Percentiles rank a stretch among this genome's conserved stretches.
Evolutionary conservation across 2,329 filamentous ascomycete genomes (phyloP).

Genomic region (Madurella fahalii): DNA sequence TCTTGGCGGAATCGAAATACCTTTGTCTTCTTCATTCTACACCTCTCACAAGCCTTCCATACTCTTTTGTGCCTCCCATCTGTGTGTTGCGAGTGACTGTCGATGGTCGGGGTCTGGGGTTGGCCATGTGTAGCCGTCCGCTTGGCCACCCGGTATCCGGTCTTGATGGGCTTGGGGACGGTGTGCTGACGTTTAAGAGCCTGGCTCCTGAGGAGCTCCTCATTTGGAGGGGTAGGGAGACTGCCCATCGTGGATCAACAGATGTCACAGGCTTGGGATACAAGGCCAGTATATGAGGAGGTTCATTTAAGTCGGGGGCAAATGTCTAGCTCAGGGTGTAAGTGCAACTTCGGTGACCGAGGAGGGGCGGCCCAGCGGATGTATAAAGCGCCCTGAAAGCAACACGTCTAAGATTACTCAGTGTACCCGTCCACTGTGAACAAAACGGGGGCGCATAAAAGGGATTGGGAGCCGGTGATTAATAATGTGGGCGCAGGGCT

Average conservation of each 20-base stretch:
- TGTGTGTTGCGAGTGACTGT: constrained; percentile 36
- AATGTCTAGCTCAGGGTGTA: background rate
- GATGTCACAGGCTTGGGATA: background rate
- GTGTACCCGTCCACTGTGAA: background rate
- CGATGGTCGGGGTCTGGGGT: constrained; percentile 36
- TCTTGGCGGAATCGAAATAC: constrained; percentile 32
- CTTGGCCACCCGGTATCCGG: constrained; percentile 49
- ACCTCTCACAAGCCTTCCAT: constrained; percentile 64
- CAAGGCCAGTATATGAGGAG: background rate
- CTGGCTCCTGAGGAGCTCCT: constrained; percentile 39
- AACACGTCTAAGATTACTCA: background rate
- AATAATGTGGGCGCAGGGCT: background rate
- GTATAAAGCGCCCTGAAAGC: background rate
- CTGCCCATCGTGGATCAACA: constrained; percentile 42
- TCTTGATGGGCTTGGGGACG: constrained; percentile 46
- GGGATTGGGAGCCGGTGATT: background rate
- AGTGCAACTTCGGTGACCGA: background rate
- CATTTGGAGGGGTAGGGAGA: constrained; percentile 51
- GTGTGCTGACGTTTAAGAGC: constrained; percentile 37
- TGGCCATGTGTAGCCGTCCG: constrained; percentile 42
- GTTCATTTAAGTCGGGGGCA: background rate
- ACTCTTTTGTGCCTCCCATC: constrained; percentile 61
- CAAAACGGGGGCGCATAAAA: background rate
- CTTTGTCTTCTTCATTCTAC: constrained; percentile 68
- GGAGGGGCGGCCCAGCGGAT: background rate